Percentiles rank a stretch among this genome's conserved stretches.
Evolutionary conservation across 2,329 filamentous ascomycete genomes (phyloP).

Genomic region (Ceratocystiopsis sp.): DNA sequence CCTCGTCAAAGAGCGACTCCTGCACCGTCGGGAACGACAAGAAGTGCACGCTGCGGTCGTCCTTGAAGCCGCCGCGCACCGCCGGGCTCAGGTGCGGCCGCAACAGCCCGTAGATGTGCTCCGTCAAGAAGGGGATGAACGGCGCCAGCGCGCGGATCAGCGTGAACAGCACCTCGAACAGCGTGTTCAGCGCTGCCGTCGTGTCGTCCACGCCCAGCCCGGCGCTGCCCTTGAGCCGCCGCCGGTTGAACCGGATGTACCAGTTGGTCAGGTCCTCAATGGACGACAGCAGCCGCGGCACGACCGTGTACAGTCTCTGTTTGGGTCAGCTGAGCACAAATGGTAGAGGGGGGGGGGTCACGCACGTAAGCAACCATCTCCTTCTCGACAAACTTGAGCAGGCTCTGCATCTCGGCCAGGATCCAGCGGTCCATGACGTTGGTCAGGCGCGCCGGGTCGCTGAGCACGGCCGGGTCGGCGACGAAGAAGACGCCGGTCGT

Average conservation of each 20-base stretch:
- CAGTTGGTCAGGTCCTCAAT: conserved; percentile 83
- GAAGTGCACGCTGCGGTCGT: conserved; percentile 83
- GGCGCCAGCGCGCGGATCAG: conserved; percentile 77
- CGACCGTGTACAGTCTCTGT: conserved; percentile 64
- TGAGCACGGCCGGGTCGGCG: conserved; percentile 49
- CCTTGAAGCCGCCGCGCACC: conserved; percentile 39
- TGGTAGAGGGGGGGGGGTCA: too few species aligned
- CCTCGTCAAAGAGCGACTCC: conserved; percentile 71
- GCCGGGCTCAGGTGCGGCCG: conserved; percentile 64
- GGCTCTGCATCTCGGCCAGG: conserved; percentile 75
- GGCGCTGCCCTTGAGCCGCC: conserved; percentile 77
- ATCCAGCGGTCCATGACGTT: conserved; percentile 98
- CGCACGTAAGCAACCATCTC: conserved; percentile 48
- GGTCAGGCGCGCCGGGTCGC: conserved; percentile 18
- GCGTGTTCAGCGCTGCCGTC: conserved; percentile 73
- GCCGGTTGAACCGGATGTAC: conserved; percentile 93
- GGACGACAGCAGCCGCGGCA: conserved; percentile 62
- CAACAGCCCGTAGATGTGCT: conserved; percentile 80
- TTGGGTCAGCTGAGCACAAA: too few species aligned
- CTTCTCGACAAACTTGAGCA: conserved; percentile 79
- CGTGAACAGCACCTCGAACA: conserved; percentile 87
- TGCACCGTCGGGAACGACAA: conserved; percentile 76
- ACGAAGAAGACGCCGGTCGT: conserved; percentile 57
- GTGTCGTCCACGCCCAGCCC: conserved; percentile 74
- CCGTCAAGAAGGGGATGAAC: conserved; percentile 89